Evolutionary conservation across 768 basidiomycete species (phyloP), one percentile per base, ranked within the genome.

Genomic region (Termitomyces sp.): DNA sequence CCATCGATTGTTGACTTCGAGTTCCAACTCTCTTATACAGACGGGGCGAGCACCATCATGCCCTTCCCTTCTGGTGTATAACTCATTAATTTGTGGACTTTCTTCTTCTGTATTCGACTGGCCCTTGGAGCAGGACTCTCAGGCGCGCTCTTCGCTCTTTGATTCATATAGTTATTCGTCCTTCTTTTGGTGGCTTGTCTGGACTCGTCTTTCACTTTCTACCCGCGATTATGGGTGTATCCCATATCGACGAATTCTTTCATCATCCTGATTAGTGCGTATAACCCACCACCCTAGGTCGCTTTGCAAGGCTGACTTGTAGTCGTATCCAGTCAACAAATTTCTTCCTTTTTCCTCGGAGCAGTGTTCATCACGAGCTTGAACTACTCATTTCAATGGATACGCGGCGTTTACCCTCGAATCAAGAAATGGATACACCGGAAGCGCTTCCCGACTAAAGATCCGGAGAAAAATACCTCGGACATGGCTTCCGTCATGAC

Each of bases 271-370:
- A 63, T 49, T 59, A 58, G 62, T 60, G 16, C 34, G 62, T 36
- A 18, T 2, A 5, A 12, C 27, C 16, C 24, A 18, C 13, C 34
- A 34, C n/a, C 13, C 7, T 31, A 29, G 29, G 4, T n/a, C 20
- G 39, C n/a, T n/a, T n/a, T 10, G 20, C 13, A 36, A 9, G 18
- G 2, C 16, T 41, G 24, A 22, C 32, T 36, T 48, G 34, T n/a
- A n/a, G n/a, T n/a, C n/a, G n/a, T 42, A 39, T 51, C 13, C 27
- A 63, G 62, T 27, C 59, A 56, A 52, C 59, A 60, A 26, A 56
- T 58, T 24, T 53, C 62, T n/a, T 39, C 59, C 9, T 63, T 63
- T 41, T 60, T 63, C 18, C 62, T 63, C n/a, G 62, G 62, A 8
- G 46, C 56, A 5, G 59, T 63, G 16, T 63, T 63, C 29, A 60